Conservation (phyloP, 495 filamentous ascomycete genomes). For the Hyaloscypha finlandica region DNA sequence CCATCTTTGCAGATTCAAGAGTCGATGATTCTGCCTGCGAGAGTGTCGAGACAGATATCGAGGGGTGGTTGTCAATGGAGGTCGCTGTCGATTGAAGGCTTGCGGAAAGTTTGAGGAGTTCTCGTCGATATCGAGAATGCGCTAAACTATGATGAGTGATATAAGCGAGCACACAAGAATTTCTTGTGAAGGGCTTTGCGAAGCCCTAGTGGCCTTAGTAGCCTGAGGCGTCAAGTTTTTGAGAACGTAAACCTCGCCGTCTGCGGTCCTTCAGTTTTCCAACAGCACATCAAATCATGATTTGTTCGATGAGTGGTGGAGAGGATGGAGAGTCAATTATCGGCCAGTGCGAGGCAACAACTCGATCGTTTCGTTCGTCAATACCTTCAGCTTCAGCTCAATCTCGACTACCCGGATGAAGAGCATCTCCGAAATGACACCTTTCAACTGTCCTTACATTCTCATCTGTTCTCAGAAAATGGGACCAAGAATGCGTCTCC, state of each 20-base stretch:
- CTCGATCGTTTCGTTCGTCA: conserved; percentile 56
- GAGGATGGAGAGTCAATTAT: conserved; percentile 26
- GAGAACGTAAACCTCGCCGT: not conserved
- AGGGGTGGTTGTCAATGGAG: conserved; percentile 22
- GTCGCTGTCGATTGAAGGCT: conserved; percentile 30
- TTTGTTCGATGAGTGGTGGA: conserved; percentile 17
- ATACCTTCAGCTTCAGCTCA: conserved; percentile 64
- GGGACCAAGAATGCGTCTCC: conserved; percentile 56
- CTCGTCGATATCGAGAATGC: conserved; percentile 18
- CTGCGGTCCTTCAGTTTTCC: not conserved
- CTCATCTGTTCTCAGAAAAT: conserved; percentile 61
- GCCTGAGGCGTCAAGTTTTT: conserved; percentile 3
- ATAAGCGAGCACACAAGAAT: conserved; percentile 10
- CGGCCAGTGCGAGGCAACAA: conserved; percentile 25
- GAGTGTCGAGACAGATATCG: conserved; percentile 30
- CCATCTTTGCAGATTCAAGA: conserved; percentile 64
- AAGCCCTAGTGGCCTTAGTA: conserved; percentile 16
- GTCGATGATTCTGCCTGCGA: conserved; percentile 28
- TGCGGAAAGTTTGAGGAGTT: conserved; percentile 12
- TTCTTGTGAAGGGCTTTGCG: not conserved
- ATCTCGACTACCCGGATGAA: conserved; percentile 57
- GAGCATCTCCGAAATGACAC: conserved; percentile 50
- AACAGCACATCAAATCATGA: conserved; percentile 18
- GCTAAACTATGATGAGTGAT: conserved; percentile 22
- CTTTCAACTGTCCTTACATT: conserved; percentile 64